Evolutionary conservation across 1,139 yeast species (phyloP).

Genomic region (Sugiyamaella xylanicola): DNA sequence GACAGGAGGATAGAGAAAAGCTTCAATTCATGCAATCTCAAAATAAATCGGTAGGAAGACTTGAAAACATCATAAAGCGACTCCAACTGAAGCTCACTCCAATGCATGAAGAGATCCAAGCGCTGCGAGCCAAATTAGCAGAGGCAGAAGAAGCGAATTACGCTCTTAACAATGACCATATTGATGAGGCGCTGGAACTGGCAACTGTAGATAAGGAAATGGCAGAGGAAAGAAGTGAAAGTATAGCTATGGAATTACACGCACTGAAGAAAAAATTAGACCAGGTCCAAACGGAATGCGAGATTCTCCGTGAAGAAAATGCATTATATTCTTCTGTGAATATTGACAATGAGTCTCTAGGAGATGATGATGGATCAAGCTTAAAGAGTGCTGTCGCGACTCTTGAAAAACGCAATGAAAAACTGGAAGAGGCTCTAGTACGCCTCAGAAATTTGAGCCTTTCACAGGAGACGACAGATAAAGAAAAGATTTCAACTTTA

Average conservation of each 20-base stretch:
- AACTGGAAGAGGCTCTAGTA: slow-evolving; percentile 45
- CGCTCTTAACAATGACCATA: slow-evolving; percentile 41
- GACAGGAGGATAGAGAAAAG: slow-evolving; percentile 38
- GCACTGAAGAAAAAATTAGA: slow-evolving; percentile 46
- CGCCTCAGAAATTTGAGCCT: slow-evolving; percentile 46
- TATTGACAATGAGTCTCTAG: slow-evolving; percentile 16
- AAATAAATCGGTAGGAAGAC: slow-evolving; percentile 36
- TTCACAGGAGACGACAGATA: slow-evolving; percentile 46
- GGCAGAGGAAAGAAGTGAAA: slow-evolving; percentile 48
- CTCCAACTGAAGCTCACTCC: slow-evolving; percentile 40
- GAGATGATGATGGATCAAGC: background rate
- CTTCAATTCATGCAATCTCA: slow-evolving; percentile 33
- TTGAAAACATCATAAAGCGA: slow-evolving; percentile 48
- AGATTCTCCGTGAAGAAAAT: slow-evolving; percentile 51
- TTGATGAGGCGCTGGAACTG: slow-evolving; percentile 54
- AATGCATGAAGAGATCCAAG: slow-evolving; percentile 43
- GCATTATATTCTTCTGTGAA: slow-evolving; percentile 44
- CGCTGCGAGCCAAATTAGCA: slow-evolving; percentile 34
- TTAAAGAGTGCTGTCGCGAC: background rate
- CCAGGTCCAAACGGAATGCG: slow-evolving; percentile 48
- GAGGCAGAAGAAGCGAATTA: slow-evolving; percentile 37
- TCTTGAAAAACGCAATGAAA: slow-evolving; percentile 47
- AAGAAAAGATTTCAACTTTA: slow-evolving; percentile 45
- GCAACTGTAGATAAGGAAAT: slow-evolving; percentile 57
- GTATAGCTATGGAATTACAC: slow-evolving; percentile 41